These are phyloP conservation scores for Eucalyptus polyanthemos DNA, from an alignment of 345 rosid genomes.

Conservation along the genomic window DNA sequence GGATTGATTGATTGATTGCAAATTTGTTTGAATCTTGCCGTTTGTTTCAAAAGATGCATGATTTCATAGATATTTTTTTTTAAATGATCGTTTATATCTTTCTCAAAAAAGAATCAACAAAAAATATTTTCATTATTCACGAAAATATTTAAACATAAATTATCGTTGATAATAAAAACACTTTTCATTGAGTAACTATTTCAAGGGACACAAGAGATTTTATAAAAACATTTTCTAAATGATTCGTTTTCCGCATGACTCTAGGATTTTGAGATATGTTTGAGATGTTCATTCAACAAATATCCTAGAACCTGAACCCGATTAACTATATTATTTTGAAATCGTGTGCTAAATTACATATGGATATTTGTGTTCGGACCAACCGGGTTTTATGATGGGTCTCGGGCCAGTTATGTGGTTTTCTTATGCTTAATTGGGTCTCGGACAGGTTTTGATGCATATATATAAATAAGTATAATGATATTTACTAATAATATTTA, in stretches of 20 bases:
- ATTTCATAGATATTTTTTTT: background rate
- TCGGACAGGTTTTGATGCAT: background rate
- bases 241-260: background rate
- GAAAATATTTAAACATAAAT: background rate
- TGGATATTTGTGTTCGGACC: background rate
- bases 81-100: rapidly evolving
- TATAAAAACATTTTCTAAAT: rapidly evolving
- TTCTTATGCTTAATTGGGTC: background rate
- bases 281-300: background rate
- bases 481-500: background rate
- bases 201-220: rapidly evolving
- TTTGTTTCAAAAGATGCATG: background rate
- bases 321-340: background rate
- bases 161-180: background rate
- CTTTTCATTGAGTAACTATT: background rate
- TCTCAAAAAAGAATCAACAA: rapidly evolving
- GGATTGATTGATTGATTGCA: background rate
- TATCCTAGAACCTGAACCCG: background rate
- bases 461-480: background rate
- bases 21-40: background rate
- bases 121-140: rapidly evolving
- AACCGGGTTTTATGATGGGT: background rate
- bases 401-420: background rate
- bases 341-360: background rate
- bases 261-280: background rate